phyloP scores from a whole-genome alignment of 2,329 filamentous ascomycete genomes.

The Penicillium sp. region DNA sequence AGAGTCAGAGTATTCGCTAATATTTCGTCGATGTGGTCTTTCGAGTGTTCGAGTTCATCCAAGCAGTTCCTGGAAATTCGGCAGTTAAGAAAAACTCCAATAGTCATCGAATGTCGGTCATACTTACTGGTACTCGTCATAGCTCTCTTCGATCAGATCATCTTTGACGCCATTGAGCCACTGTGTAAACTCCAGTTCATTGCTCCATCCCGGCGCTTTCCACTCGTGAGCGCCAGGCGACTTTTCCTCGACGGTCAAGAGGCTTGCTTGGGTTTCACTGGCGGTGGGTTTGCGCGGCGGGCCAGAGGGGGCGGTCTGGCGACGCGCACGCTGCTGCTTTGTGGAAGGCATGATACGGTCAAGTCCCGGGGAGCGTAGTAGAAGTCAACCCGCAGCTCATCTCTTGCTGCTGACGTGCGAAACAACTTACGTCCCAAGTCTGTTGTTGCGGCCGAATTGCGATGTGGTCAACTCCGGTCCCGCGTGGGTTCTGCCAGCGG shows the following conservation, averaged over 20 bases:
- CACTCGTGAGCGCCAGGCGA: slow-evolving; percentile 4
- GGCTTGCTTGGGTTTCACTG: slow-evolving; percentile 20
- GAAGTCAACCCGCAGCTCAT: slow-evolving; percentile 7
- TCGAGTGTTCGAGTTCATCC: slow-evolving; percentile 78
- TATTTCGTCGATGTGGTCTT: slow-evolving; percentile 78
- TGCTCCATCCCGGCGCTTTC: slow-evolving; percentile 30
- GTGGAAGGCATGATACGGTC: slow-evolving; percentile 26
- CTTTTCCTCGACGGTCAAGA: slow-evolving; percentile 17
- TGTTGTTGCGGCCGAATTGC: slow-evolving; percentile 9
- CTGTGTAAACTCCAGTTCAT: slow-evolving; percentile 61
- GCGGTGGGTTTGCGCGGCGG: slow-evolving; percentile 31
- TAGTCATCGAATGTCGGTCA: slow-evolving; percentile 9
- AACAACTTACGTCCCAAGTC: background rate
- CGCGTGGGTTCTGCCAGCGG: slow-evolving; percentile 37
- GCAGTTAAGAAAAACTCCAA: slow-evolving; percentile 10
- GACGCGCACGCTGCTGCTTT: slow-evolving; percentile 37
- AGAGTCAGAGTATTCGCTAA: slow-evolving; percentile 76
- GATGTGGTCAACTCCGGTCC: slow-evolving; percentile 27
- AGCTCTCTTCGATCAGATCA: slow-evolving; percentile 75
- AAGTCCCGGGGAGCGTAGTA: slow-evolving; percentile 1
- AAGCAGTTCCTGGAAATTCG: slow-evolving; percentile 65
- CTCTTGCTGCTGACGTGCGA: slow-evolving; percentile 2
- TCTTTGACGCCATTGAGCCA: slow-evolving; percentile 64
- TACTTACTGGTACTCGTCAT: slow-evolving; percentile 85
- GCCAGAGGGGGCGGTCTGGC: slow-evolving; percentile 40